Conservation (phyloP, 2,329 filamentous ascomycete genomes). For the Botrytis elliptica region DNA sequence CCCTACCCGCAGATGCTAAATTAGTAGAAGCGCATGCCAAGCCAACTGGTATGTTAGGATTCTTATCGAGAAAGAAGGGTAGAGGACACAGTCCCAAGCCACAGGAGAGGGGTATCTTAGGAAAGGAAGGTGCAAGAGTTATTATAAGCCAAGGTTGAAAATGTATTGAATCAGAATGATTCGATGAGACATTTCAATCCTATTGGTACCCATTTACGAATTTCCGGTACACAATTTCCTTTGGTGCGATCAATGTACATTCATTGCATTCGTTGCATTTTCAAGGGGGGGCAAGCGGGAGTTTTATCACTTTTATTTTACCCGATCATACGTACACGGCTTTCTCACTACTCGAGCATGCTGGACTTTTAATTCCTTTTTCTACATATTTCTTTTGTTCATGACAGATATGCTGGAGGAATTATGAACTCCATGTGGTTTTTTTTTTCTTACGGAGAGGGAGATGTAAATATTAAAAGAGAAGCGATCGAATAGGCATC, state of each 20-base stretch:
- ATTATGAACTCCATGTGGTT: slow-evolving; percentile 9
- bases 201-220: not conserved
- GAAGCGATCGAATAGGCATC: not conserved
- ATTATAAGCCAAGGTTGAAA: slow-evolving; percentile 56
- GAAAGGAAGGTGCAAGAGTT: slow-evolving; percentile 89
- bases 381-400: slow-evolving; percentile 9
- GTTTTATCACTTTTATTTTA: slow-evolving; percentile 10
- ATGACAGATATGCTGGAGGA: slow-evolving; percentile 15
- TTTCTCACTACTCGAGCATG: slow-evolving; percentile 6
- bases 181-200: not conserved
- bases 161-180: not conserved
- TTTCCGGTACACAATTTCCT: not conserved
- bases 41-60: slow-evolving; percentile 83
- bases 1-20: slow-evolving; percentile 65
- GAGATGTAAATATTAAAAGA: not conserved
- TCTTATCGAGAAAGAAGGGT: slow-evolving; percentile 85
- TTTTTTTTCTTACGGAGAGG: not conserved
- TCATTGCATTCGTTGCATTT: slow-evolving; percentile 18
- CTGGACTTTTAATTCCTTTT: slow-evolving; percentile 10
- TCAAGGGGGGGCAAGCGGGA: slow-evolving; percentile 8
- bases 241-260: slow-evolving; percentile 13
- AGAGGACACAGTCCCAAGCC: slow-evolving; percentile 90
- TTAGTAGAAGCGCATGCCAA: slow-evolving; percentile 50
- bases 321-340: not conserved
- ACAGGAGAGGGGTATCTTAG: slow-evolving; percentile 87